A percentile compares a stretch with the other conserved stretches of the same genome.
Evolutionary conservation across 495 filamentous ascomycete species (phyloP).

Genomic region (Penicillium robsamsonii): DNA sequence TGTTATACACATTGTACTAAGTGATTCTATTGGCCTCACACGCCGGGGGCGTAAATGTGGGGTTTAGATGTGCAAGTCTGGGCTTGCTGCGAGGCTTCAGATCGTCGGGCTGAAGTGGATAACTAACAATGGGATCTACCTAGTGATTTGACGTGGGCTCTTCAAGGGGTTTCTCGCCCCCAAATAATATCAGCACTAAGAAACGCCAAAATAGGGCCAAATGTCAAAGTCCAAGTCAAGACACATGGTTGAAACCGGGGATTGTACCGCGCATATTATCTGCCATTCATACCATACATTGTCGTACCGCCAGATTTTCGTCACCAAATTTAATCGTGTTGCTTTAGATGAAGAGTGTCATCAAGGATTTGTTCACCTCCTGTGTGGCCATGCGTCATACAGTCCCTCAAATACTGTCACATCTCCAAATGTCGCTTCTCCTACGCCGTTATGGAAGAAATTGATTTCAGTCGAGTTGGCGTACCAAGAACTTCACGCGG

Average conservation of each 20-base stretch:
- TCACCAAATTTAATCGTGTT: no score
- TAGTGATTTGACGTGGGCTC: background rate
- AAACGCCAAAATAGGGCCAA: background rate
- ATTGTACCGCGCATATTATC: no score
- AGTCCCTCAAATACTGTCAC: conserved; percentile 21
- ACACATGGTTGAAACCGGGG: no score
- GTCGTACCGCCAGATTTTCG: no score
- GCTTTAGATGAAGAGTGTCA: no score
- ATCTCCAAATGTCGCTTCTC: conserved; percentile 16
- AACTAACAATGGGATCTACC: background rate
- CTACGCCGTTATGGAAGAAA: conserved; percentile 23
- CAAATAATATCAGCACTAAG: background rate
- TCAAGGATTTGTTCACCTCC: background rate
- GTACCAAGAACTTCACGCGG: conserved; percentile 20
- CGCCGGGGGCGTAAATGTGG: background rate
- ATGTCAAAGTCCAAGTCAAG: no score
- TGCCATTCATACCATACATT: no score
- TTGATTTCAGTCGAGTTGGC: conserved; percentile 22
- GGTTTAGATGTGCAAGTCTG: background rate
- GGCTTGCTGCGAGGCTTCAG: background rate
- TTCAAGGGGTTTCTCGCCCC: background rate
- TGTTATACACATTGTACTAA: background rate
- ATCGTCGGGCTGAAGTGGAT: background rate
- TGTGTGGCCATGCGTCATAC: conserved; percentile 23
- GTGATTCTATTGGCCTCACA: background rate